These are phyloP conservation scores for Obelidium mucronatum DNA, from an alignment of 192 early-diverging fungal genomes.

Conservation along the genomic window DNA sequence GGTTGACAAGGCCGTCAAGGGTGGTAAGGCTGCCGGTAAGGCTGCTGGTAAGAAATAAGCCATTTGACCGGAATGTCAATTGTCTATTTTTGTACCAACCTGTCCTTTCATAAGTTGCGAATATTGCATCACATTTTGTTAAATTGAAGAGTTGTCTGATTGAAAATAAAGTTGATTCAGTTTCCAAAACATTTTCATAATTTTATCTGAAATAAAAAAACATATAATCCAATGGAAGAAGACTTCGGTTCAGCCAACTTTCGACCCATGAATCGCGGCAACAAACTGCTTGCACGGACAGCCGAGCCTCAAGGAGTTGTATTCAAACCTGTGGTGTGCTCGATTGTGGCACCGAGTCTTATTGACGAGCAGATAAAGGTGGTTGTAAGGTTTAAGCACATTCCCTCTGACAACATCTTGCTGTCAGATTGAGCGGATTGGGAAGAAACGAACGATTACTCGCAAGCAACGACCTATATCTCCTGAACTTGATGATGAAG, in stretches of 20 bases:
- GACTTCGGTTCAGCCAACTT: slow-evolving; percentile 35
- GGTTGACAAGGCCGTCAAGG: slow-evolving; percentile 34
- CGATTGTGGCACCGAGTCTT: slow-evolving; percentile 14
- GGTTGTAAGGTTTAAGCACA: background rate
- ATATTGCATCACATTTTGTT: no score
- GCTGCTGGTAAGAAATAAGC: slow-evolving; percentile 34
- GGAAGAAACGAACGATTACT: slow-evolving; percentile 27
- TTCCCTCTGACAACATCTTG: background rate
- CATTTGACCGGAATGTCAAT: background rate
- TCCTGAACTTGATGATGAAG: slow-evolving; percentile 20
- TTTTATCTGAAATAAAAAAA: no score
- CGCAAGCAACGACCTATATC: background rate
- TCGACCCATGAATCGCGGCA: slow-evolving; percentile 69
- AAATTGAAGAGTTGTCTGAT: no score
- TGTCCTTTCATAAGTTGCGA: no score
- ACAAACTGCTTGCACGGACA: slow-evolving; percentile 59
- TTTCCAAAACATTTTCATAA: no score
- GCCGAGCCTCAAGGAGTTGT: slow-evolving; percentile 23
- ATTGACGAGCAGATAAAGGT: slow-evolving; percentile 31
- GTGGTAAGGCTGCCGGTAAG: slow-evolving; percentile 33
- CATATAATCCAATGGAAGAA: slow-evolving; percentile 34
- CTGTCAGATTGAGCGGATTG: slow-evolving; percentile 35
- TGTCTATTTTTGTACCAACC: background rate
- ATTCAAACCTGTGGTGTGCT: slow-evolving; percentile 20
- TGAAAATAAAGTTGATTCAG: no score